phyloP scores from a whole-genome alignment of 768 basidiomycete species.

The Leucogyrophana mollusca region DNA sequence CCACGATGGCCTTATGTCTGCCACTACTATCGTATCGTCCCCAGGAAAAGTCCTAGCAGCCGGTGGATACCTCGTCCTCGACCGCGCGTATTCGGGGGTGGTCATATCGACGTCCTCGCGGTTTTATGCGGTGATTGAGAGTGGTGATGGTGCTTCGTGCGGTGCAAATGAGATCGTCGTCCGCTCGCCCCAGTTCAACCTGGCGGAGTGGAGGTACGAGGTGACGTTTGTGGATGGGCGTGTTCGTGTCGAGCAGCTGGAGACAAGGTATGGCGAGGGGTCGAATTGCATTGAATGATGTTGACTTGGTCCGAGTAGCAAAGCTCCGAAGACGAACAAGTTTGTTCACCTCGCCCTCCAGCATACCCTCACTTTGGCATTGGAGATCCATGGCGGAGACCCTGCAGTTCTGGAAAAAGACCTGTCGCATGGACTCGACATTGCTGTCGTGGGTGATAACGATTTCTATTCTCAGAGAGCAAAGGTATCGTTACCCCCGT shows the following conservation, averaged over 20 bases:
- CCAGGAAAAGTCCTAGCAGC: slow-evolving; percentile 95
- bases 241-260: slow-evolving; percentile 20
- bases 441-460: slow-evolving; percentile 89
- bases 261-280: slow-evolving; percentile 18
- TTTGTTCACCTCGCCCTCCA: slow-evolving; percentile 91
- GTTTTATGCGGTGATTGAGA: slow-evolving; percentile 80
- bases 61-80: slow-evolving; percentile 96
- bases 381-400: slow-evolving; percentile 52
- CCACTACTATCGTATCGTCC: slow-evolving; percentile 75
- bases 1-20: slow-evolving; percentile 34
- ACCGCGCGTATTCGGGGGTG: slow-evolving; percentile 79
- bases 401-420: slow-evolving; percentile 32
- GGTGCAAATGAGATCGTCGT: slow-evolving; percentile 58
- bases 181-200: slow-evolving; percentile 87
- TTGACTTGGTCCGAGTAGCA: slow-evolving; percentile 16
- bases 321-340: slow-evolving; percentile 74
- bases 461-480: slow-evolving; percentile 96
- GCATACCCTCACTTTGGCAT: slow-evolving; percentile 66
- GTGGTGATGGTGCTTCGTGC: slow-evolving; percentile 20
- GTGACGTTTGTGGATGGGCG: slow-evolving; percentile 39
- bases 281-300: neutral
- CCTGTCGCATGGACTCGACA: slow-evolving; percentile 60
- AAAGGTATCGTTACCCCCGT: slow-evolving; percentile 50
- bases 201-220: slow-evolving; percentile 74
- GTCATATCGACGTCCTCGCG: slow-evolving; percentile 92